Evolutionary conservation across 164 flowering plant species (phyloP).

Genomic region (Dillenia turbinata): DNA sequence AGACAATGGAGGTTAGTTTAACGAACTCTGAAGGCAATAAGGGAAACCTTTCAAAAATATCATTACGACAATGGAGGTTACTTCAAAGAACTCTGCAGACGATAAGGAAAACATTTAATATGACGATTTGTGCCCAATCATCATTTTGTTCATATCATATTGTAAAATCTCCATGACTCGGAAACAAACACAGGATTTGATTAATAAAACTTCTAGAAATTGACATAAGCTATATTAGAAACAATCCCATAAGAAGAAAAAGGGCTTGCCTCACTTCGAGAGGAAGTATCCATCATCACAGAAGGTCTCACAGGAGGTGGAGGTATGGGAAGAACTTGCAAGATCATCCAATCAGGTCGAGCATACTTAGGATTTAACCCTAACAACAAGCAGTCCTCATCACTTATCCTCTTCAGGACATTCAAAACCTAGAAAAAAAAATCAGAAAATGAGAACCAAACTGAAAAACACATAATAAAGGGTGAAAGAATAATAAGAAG

Average conservation of each 20-base stretch:
- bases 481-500: not conserved
- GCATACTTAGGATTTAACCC: constrained; percentile 93
- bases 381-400: constrained; percentile 74
- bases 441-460: not conserved
- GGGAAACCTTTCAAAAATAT: too few relatives aligned
- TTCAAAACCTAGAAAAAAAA: constrained; percentile 57
- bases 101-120: too few relatives aligned
- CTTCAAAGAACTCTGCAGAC: too few relatives aligned
- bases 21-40: too few relatives aligned
- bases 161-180: too few relatives aligned
- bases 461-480: not conserved
- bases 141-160: too few relatives aligned
- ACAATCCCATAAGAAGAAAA: not conserved
- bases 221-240: not conserved
- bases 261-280: constrained; percentile 87
- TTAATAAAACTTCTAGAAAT: not conserved
- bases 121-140: too few relatives aligned
- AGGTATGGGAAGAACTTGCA: constrained; percentile 96
- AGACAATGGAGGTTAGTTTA: too few relatives aligned
- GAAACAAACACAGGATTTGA: too few relatives aligned
- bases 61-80: too few relatives aligned
- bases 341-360: constrained; percentile 99
- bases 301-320: constrained; percentile 99
- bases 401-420: constrained; percentile 90
- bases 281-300: constrained; percentile 99